Evolutionary conservation across 208 protist genomes (phyloP).

Genomic region (Leptomonas seymouri): DNA sequence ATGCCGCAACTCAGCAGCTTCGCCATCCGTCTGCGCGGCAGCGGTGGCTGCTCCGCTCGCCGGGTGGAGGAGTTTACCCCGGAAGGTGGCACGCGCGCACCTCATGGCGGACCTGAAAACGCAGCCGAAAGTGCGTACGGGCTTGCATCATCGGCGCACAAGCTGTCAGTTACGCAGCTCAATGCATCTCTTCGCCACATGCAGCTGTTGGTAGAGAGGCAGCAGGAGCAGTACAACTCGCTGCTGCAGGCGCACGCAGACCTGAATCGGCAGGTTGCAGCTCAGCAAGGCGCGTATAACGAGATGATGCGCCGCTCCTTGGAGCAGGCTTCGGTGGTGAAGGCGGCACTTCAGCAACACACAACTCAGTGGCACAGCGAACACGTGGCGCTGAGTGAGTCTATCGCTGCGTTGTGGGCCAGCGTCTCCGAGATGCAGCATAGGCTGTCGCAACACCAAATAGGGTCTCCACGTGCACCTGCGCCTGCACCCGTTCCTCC

Average conservation of each 20-base stretch:
- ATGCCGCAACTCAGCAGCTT: slow-evolving; percentile 30
- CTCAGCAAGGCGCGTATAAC: slow-evolving; percentile 19
- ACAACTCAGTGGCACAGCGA: slow-evolving; percentile 13
- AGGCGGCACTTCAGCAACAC: slow-evolving; percentile 16
- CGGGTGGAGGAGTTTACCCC: neutral
- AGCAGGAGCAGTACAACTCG: slow-evolving; percentile 28
- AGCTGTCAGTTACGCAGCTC: neutral
- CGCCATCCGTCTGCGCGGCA: slow-evolving; percentile 26
- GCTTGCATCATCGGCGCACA: neutral
- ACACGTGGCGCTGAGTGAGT: slow-evolving; percentile 8
- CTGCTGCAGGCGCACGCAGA: slow-evolving; percentile 25
- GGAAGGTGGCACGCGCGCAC: neutral
- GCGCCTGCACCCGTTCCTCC: neutral
- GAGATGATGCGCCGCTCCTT: slow-evolving; percentile 6
- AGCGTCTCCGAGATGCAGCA: slow-evolving; percentile 18
- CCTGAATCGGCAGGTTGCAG: slow-evolving; percentile 19
- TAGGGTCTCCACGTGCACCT: neutral
- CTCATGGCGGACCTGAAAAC: neutral
- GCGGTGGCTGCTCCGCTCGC: neutral
- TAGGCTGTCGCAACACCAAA: neutral
- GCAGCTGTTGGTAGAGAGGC: slow-evolving; percentile 12
- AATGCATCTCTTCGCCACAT: slow-evolving; percentile 12
- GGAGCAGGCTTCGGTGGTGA: slow-evolving; percentile 8
- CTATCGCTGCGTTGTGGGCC: slow-evolving; percentile 16
- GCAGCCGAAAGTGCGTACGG: no score